Conservation (phyloP, 768 basidiomycete species). For the Tricholoma matsutake region DNA sequence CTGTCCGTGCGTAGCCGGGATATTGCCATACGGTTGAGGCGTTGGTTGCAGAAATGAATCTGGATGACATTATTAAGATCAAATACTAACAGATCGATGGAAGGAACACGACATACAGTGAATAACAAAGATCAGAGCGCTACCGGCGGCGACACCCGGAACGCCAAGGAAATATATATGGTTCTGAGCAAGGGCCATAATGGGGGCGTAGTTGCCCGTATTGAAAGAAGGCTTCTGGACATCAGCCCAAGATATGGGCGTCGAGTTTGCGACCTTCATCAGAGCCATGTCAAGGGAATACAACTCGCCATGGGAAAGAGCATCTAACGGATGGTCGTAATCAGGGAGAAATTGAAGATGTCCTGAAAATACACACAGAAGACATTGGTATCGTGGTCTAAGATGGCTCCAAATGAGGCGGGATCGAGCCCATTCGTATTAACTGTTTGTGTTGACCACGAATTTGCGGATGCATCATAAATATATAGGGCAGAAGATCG, state of each 20-base stretch:
- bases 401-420: slow-evolving; percentile 61
- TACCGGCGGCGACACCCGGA: slow-evolving; percentile 63
- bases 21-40: slow-evolving; percentile 59
- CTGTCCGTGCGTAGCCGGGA: slow-evolving; percentile 70
- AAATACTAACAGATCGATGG: not conserved
- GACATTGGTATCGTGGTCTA: slow-evolving; percentile 94
- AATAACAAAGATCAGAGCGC: slow-evolving; percentile 79
- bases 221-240: slow-evolving; percentile 56
- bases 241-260: slow-evolving; percentile 60
- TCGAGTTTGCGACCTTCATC: slow-evolving; percentile 57
- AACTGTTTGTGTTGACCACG: slow-evolving; percentile 76
- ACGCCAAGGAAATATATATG: slow-evolving; percentile 83
- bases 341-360: slow-evolving; percentile 1
- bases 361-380: slow-evolving; percentile 54
- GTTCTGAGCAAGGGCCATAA: slow-evolving; percentile 82
- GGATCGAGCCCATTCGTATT: slow-evolving; percentile 57
- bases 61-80: slow-evolving; percentile 25
- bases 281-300: slow-evolving; percentile 69
- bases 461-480: slow-evolving; percentile 66
- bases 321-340: slow-evolving; percentile 42
- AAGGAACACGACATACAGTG: slow-evolving; percentile 57
- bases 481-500: slow-evolving; percentile 75
- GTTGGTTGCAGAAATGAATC: slow-evolving; percentile 79
- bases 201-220: slow-evolving; percentile 56
- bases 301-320: slow-evolving; percentile 60